phyloP scores from a whole-genome alignment of 257 asterid genomes.

The Thymus mandschuricus region DNA sequence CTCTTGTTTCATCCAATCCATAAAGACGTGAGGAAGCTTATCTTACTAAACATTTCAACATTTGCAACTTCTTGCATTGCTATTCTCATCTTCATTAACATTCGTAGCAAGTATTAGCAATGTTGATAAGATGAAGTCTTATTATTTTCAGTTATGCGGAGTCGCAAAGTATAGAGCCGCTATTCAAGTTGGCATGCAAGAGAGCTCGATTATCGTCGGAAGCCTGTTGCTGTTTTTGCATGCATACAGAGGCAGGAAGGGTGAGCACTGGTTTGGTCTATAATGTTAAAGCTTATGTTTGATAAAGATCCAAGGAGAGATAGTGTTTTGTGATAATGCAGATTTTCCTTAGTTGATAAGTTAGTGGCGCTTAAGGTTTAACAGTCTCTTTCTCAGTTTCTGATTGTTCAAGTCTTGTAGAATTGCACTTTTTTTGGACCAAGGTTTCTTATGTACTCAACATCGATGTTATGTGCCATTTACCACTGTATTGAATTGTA shows the following conservation, averaged over 20 bases:
- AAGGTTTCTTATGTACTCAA: no score
- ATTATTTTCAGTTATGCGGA: background rate
- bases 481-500: no score
- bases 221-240: background rate
- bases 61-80: background rate
- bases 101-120: background rate
- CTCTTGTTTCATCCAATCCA: background rate
- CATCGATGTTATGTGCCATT: no score
- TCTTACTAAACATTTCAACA: background rate
- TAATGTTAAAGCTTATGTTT: background rate
- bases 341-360: background rate
- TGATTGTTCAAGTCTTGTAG: no score
- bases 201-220: background rate
- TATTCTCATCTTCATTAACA: background rate
- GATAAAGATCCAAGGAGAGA: background rate
- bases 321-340: background rate
- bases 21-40: slow-evolving; percentile 6
- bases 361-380: background rate
- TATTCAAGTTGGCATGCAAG: background rate
- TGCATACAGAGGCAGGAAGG: background rate
- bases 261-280: background rate
- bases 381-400: background rate
- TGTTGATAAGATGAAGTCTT: slow-evolving; percentile 2
- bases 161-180: background rate
- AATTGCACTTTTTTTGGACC: no score